phyloP scores from a whole-genome alignment of 805 yeast species.

The Schwanniomyces sp. region DNA sequence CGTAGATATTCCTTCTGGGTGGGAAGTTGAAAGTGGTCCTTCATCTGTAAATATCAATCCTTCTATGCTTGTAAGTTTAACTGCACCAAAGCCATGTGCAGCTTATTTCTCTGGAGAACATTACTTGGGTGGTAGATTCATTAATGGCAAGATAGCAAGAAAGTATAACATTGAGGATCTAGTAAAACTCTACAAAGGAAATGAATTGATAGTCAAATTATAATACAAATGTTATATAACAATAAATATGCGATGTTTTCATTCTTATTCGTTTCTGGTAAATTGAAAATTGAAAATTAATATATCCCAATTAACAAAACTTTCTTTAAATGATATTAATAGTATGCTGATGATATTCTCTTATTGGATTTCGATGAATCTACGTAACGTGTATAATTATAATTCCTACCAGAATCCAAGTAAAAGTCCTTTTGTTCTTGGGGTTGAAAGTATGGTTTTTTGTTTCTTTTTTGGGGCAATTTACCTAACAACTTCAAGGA shows the following conservation, averaged over 20 bases:
- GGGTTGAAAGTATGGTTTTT: neutral
- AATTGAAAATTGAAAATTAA: neutral
- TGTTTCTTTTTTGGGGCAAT: neutral
- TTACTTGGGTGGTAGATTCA: conserved; percentile 89
- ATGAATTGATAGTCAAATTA: conserved; percentile 39
- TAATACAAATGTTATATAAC: conserved; percentile 5
- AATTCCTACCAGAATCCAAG: neutral
- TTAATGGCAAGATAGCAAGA: conserved; percentile 62
- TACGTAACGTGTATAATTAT: neutral
- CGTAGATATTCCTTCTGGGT: conserved; percentile 93
- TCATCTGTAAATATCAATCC: conserved; percentile 53
- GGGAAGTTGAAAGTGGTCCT: conserved; percentile 95
- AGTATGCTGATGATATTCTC: neutral
- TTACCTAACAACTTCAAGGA: neutral
- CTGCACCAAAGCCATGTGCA: conserved; percentile 94
- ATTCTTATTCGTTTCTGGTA: neutral
- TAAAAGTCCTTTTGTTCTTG: neutral
- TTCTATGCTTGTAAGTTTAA: conserved; percentile 69
- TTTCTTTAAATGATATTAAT: neutral
- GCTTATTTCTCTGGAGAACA: conserved; percentile 49
- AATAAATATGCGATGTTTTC: neutral
- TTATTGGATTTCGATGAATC: neutral
- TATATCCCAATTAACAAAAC: neutral
- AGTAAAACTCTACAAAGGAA: conserved; percentile 25
- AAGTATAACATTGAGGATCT: conserved; percentile 67